Evolutionary conservation across 352 stramenopile genomes (phyloP).

Genomic region (Phytophthora podocarpi): DNA sequence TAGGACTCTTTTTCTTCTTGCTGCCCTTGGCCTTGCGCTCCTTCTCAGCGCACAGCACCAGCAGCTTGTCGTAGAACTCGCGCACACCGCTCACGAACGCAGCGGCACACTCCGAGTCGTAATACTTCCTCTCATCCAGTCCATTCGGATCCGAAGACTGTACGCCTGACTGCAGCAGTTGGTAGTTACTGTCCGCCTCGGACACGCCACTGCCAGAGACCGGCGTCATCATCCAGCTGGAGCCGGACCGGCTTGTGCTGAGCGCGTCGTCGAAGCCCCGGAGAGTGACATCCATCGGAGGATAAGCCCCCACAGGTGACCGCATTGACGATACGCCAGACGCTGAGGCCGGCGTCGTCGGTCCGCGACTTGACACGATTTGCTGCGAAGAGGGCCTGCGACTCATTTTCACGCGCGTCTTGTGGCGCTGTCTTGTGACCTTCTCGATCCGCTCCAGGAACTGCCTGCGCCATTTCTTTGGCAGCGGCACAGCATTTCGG

Average conservation of each 20-base stretch:
- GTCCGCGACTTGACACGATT: constrained; percentile 33
- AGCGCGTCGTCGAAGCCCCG: constrained; percentile 49
- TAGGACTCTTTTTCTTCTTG: constrained; percentile 53
- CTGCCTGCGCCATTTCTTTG: constrained; percentile 78
- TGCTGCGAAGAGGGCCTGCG: constrained; percentile 37
- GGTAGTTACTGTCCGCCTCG: constrained; percentile 35
- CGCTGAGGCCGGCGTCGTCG: constrained; percentile 39
- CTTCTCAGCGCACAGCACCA: constrained; percentile 59
- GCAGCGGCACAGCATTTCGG: constrained; percentile 59
- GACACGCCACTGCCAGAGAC: constrained; percentile 24
- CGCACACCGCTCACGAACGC: constrained; percentile 60
- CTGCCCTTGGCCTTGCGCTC: constrained; percentile 57
- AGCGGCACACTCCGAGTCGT: constrained; percentile 61
- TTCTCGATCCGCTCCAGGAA: constrained; percentile 81
- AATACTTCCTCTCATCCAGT: constrained; percentile 61
- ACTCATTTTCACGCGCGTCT: constrained; percentile 57
- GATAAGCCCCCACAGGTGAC: constrained; percentile 39
- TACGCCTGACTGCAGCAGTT: constrained; percentile 29
- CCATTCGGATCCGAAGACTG: constrained; percentile 28
- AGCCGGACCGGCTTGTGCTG: constrained; percentile 50
- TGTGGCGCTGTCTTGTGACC: constrained; percentile 62
- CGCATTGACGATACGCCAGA: constrained; percentile 41
- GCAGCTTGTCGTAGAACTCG: constrained; percentile 74
- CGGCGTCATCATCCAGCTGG: constrained; percentile 41
- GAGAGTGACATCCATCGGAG: constrained; percentile 31